Percentiles rank a stretch among this genome's conserved stretches.
Evolutionary conservation across 2,329 filamentous ascomycete genomes (phyloP).

Genomic region (Ophiostoma fasciatum): DNA sequence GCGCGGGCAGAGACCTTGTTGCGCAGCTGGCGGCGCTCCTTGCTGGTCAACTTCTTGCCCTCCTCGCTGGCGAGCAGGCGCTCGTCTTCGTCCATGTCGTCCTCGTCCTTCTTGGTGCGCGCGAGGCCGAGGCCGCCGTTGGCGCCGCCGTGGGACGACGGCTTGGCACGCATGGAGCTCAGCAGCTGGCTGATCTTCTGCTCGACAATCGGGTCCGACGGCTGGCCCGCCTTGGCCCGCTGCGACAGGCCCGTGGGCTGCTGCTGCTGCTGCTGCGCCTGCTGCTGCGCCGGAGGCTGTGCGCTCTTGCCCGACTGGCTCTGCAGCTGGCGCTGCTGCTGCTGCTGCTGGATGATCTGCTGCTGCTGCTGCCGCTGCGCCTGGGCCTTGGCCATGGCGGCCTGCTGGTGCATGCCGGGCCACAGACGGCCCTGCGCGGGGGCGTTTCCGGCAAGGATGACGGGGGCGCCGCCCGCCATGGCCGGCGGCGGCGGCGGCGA

Average conservation of each 20-base stretch:
- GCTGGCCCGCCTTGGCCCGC: slow-evolving; percentile 35
- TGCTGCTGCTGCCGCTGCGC: slow-evolving; percentile 54
- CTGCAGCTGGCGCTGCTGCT: slow-evolving; percentile 28
- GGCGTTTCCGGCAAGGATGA: slow-evolving; percentile 19
- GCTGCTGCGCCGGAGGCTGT: slow-evolving; percentile 25
- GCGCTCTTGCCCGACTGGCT: too few relatives aligned
- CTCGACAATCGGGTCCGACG: slow-evolving; percentile 59
- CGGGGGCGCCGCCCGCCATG: slow-evolving; percentile 25
- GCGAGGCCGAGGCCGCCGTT: slow-evolving; percentile 38
- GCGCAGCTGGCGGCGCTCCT: slow-evolving; percentile 88
- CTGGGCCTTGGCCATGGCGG: slow-evolving; percentile 60
- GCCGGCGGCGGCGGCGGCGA: slow-evolving; percentile 20
- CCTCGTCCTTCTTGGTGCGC: slow-evolving; percentile 78
- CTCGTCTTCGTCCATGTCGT: slow-evolving; percentile 98
- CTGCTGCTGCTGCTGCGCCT: slow-evolving; percentile 23
- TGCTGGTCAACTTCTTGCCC: slow-evolving; percentile 97
- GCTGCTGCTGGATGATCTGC: slow-evolving; percentile 44
- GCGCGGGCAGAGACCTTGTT: slow-evolving; percentile 98
- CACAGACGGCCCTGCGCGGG: slow-evolving; percentile 56
- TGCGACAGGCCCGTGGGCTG: slow-evolving; percentile 19
- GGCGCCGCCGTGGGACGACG: slow-evolving; percentile 37
- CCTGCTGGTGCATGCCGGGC: slow-evolving; percentile 88
- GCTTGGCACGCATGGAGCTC: slow-evolving; percentile 77
- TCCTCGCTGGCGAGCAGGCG: slow-evolving; percentile 87
- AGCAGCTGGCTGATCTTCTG: slow-evolving; percentile 89